Base-by-base conservation (phyloP, 306 rosid genomes). In the Cajanus cajan region DNA sequence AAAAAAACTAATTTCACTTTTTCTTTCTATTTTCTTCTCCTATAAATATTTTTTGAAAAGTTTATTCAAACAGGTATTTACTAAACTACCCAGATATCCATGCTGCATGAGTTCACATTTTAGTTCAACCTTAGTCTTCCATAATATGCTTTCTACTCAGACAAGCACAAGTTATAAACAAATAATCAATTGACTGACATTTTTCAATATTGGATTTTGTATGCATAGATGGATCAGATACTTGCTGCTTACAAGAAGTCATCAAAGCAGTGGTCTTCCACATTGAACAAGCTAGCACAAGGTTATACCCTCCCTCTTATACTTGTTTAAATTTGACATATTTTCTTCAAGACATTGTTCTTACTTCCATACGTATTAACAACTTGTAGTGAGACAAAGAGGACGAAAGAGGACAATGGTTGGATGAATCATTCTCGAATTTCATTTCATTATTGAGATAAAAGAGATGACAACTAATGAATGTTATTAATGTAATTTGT, bases 341-440 rank as follows among this genome's bases (percentile, higher is more conserved):
- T 15, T 63, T 79, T 63, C 74, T 62, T 54, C 22, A 36, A 67
- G 12, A 58, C 68, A 19, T 50, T 1, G 33, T 55, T 11, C 74
- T 37, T 6, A 31, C 55, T 58, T 82, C 22, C 58, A 41, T 15
- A n/a, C 57, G 2, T 82, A 37, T 77, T 71, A 34, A 34, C 75
- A n/a, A 79, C 61, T 70, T 79, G 70, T 84, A 94, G 96, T 92
- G 88, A 86, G 98, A 73, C 94, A 92, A 82, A 88, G 96, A 85
- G 95, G 98, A 67, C 88, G 94, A 40, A 92, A 94, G 89, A 90
- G 94, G 87, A 92, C 96, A 82, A 94, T 94, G 98, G 91, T 94
- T 78, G 98, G 97, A 81, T 93, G 87, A 86, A 70, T 76, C 80
- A 68, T 48, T 47, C 13, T 52, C 45, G 14, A 59, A 63, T 58